These are phyloP conservation scores for Mycena chlorophos DNA, from an alignment of 768 basidiomycete species.

Conservation along the genomic window DNA sequence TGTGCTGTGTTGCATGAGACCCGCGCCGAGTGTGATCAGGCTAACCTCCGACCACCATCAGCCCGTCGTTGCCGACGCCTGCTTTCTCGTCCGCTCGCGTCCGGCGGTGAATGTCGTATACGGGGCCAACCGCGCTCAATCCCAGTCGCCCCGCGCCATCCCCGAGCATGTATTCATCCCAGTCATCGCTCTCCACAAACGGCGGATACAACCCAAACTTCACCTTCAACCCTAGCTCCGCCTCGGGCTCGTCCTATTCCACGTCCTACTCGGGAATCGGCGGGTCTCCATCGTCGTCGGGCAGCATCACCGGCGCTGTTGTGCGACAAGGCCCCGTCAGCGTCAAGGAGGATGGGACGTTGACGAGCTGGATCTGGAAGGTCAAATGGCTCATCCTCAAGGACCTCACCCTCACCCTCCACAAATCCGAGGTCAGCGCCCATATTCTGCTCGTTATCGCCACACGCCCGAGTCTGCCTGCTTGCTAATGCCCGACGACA, in stretches of 20 bases:
- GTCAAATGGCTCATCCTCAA: conserved; percentile 87
- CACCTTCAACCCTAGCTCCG: conserved; percentile 48
- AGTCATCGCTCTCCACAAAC: conserved; percentile 46
- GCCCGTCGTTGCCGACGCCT: neutral
- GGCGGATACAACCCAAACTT: conserved; percentile 66
- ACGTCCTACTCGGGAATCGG: conserved; percentile 80
- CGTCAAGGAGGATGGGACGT: conserved; percentile 88
- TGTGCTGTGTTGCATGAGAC: neutral
- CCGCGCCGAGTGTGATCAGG: neutral
- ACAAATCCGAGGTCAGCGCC: conserved; percentile 84
- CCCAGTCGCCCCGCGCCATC: conserved; percentile 76
- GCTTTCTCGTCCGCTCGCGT: neutral
- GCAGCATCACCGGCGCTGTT: conserved; percentile 33
- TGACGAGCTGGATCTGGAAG: conserved; percentile 89
- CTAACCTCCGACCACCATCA: neutral
- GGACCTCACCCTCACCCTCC: conserved; percentile 75
- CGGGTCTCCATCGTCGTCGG: conserved; percentile 58
- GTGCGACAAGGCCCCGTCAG: conserved; percentile 67
- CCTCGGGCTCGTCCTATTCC: conserved; percentile 61
- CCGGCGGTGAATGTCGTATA: conserved; percentile 1
- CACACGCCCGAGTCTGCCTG: conserved; percentile 4
- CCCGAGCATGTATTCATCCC: conserved; percentile 37
- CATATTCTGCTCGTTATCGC: neutral
- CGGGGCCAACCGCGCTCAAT: conserved; percentile 55
- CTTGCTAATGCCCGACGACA: conserved; percentile 25